Evolutionary conservation across 495 filamentous ascomycete genomes (phyloP).

Genomic region (Parathielavia appendiculata): DNA sequence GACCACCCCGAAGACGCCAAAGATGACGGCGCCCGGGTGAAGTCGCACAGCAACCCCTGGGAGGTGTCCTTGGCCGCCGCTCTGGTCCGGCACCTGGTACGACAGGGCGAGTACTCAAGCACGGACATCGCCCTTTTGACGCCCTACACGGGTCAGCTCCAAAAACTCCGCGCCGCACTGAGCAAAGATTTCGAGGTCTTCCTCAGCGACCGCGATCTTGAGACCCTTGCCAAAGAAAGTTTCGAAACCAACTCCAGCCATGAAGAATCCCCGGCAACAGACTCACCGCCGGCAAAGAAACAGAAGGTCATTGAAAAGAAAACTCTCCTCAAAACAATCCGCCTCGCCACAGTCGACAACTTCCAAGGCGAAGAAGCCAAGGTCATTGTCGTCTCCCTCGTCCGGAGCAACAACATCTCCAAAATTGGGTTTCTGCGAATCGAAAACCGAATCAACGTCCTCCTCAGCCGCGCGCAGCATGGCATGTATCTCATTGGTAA

Average conservation of each 20-base stretch:
- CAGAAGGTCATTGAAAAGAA: slow-evolving; percentile 35
- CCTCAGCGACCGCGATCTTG: slow-evolving; percentile 62
- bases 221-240: slow-evolving; percentile 52
- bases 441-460: slow-evolving; percentile 74
- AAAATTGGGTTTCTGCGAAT: slow-evolving; percentile 71
- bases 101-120: slow-evolving; percentile 57
- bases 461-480: slow-evolving; percentile 66
- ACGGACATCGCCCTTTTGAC: slow-evolving; percentile 76
- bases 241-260: slow-evolving; percentile 15
- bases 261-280: no score
- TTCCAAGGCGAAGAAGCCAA: slow-evolving; percentile 83
- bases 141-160: slow-evolving; percentile 69
- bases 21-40: slow-evolving; percentile 40
- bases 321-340: slow-evolving; percentile 54
- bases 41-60: slow-evolving; percentile 60
- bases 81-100: slow-evolving; percentile 67
- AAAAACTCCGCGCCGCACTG: slow-evolving; percentile 52
- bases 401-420: slow-evolving; percentile 61
- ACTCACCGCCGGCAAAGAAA: neutral
- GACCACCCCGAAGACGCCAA: slow-evolving; percentile 47
- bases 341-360: slow-evolving; percentile 80
- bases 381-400: slow-evolving; percentile 74
- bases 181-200: slow-evolving; percentile 53
- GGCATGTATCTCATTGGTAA: slow-evolving; percentile 87
- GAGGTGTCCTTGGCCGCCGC: slow-evolving; percentile 63